Conservation (phyloP, 495 filamentous ascomycete genomes). For the Penicillium cinerascens region DNA sequence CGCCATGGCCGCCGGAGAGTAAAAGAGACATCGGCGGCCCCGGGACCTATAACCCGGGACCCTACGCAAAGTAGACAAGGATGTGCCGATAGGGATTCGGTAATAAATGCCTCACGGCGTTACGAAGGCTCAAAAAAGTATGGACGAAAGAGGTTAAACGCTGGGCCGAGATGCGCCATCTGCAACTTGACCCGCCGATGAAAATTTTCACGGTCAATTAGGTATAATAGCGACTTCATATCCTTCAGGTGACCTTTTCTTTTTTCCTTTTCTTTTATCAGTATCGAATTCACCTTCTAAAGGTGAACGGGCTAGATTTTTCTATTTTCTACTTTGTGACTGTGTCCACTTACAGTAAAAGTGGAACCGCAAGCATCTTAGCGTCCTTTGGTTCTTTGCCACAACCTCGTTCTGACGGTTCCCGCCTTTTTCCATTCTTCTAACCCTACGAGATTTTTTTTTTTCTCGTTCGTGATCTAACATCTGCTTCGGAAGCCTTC, state of each 20-base stretch:
- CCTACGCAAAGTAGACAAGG: not conserved
- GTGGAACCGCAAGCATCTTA: not conserved
- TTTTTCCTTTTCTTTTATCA: constrained; percentile 4
- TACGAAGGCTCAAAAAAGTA: not conserved
- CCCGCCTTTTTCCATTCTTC: not conserved
- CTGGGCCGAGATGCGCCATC: not conserved
- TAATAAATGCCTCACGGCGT: constrained; percentile 17
- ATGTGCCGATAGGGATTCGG: constrained; percentile 1
- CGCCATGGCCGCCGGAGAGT: not conserved
- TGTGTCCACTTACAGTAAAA: not conserved
- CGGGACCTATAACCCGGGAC: not conserved
- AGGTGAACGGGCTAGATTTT: not conserved
- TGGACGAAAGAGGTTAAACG: constrained; percentile 1
- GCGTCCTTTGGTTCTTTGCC: not conserved
- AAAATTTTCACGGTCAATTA: constrained; percentile 22
- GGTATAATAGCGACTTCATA: not conserved
- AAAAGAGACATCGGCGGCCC: not conserved
- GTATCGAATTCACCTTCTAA: not conserved
- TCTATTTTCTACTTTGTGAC: not conserved
- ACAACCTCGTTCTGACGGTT: not conserved
- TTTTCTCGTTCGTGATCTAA: not conserved
- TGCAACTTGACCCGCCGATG: constrained; percentile 12
- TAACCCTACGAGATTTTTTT: not conserved
- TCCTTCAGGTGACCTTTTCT: not conserved
- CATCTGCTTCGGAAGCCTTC: not conserved